Evolutionary conservation across 257 asterid genomes (phyloP), one percentile per base, ranked within the genome.

Genomic region (Knoxia roxburghii): DNA sequence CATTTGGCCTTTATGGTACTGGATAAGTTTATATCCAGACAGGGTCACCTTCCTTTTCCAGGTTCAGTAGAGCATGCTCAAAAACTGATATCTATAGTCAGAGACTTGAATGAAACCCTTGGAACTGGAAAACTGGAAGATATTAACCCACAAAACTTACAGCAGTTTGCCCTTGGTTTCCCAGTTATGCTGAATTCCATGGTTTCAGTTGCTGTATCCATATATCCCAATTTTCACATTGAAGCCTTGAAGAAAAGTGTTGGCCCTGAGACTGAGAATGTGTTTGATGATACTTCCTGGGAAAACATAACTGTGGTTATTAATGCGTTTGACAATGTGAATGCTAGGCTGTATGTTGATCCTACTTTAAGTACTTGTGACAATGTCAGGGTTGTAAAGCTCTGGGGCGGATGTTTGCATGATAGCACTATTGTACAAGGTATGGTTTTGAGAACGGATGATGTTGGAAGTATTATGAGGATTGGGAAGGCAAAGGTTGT

Each of bases 181-280:
- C 84, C 95, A 65, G 98, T 95, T 29, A 90, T 88, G 51, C 81
- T 91, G 64, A 91, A 89, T 69, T 95, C 98, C 61, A 87, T 91
- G 96, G 96, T 96, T n/a, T n/a, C n/a, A n/a, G n/a, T n/a, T n/a
- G n/a, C n/a, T n/a, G n/a, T n/a, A n/a, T n/a, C n/a, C n/a, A n/a
- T n/a, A 91, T 89, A 89, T 75, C 87, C 91, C 41, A 68, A 57
- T 71, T 68, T 88, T 43, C 80, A 76, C 60, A 58, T 85, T 41
- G 96, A 88, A 80, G 91, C 97, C 60, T 76, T 91, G 80, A 96
- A 91, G 84, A 91, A 91, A 74, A 95, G 97, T 12, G 96, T 82
- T 61, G 85, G 95, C 45, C 64, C 93, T 9, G 97, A 86, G 64
- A 91, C 97, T 0, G 97, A 91, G 71, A 86, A 82, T 58, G 89